Base-by-base conservation (phyloP, 176 grass and related monocot genomes). In the Themeda triandra region DNA sequence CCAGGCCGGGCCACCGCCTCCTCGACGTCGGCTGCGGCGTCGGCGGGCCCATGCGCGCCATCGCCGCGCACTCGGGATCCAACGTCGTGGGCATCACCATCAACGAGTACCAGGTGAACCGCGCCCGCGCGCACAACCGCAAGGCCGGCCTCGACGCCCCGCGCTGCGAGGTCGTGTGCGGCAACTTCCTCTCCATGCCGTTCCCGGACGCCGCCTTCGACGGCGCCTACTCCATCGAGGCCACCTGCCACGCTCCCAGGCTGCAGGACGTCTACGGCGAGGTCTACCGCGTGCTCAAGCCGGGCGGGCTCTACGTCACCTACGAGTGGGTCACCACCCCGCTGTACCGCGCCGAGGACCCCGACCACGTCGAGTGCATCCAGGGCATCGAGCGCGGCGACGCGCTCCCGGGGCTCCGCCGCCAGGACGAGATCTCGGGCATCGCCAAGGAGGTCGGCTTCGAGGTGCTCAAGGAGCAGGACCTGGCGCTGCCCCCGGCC, bases 51-150 rank as follows among this genome's bases (percentile, higher is more conserved):
- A 98, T 98, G 96, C 96, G 96, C 79, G 96, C 96, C 59, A 98
- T 98, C 45, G 93, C 96, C 1, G 83, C 91, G 1, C 87, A 94
- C 69, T 98, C 96, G 5, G 78, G 91, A 0, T 89, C 96, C 19
- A 12, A 87, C n/a, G 88, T 96, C 73, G 93, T 96, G 44, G 96
- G 96, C 69, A 98, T 98, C 91, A 98, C 96, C 85, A 98, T 98
- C 80, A 96, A 96, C 86, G 96, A 98, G 85, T 98, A 98, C 93
- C 96, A 98, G 85, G 96, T 98, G 2, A 89, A 87, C 71, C 96
- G 96, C 60, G 96, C 96, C 13, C 87, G 93, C 33, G 27, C 91
- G 0, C 96, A 98, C 93, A 98, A 98, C 91, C 84, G 87, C 70
- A 95, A 98, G 88, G 93, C 96, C 30, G 74, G 96, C 1, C 87